Conservation (phyloP, 2,329 filamentous ascomycete species). For the Colletotrichum zoysiae region DNA sequence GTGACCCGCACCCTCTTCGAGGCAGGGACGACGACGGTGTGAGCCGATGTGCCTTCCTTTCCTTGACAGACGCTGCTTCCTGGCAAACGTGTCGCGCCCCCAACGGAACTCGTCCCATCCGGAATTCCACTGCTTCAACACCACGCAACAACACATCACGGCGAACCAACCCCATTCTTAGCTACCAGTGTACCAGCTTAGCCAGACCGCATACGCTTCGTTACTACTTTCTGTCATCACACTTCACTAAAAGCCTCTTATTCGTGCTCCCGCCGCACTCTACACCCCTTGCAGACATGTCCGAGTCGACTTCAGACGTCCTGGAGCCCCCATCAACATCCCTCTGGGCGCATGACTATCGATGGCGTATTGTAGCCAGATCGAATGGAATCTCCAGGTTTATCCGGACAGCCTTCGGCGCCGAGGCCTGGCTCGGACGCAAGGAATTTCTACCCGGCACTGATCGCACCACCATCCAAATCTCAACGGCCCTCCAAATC, state of each 20-base stretch:
- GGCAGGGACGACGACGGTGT: not conserved
- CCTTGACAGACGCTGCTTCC: not conserved
- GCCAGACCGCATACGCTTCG: not conserved
- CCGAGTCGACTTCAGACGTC: not conserved
- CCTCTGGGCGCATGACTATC: not conserved
- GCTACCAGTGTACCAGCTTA: not conserved
- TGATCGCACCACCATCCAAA: not conserved
- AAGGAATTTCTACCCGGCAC: not conserved
- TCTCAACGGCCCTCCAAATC: not conserved
- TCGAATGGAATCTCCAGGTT: not conserved
- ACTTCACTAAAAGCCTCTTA: not conserved
- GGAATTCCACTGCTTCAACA: not conserved
- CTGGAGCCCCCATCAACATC: not conserved
- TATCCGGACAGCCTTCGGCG: not conserved
- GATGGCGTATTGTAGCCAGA: not conserved
- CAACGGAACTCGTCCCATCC: not conserved
- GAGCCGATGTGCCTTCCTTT: not conserved
- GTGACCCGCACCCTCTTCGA: not conserved
- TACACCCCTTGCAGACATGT: not conserved
- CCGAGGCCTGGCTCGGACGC: not conserved
- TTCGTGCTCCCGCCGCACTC: not conserved
- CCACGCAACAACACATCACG: not conserved
- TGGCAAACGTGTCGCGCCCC: too few relatives aligned
- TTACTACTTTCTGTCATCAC: too few relatives aligned
- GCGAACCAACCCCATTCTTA: not conserved